Base-by-base conservation (phyloP, 768 basidiomycete species). In the Rhizopogon vulgaris region DNA sequence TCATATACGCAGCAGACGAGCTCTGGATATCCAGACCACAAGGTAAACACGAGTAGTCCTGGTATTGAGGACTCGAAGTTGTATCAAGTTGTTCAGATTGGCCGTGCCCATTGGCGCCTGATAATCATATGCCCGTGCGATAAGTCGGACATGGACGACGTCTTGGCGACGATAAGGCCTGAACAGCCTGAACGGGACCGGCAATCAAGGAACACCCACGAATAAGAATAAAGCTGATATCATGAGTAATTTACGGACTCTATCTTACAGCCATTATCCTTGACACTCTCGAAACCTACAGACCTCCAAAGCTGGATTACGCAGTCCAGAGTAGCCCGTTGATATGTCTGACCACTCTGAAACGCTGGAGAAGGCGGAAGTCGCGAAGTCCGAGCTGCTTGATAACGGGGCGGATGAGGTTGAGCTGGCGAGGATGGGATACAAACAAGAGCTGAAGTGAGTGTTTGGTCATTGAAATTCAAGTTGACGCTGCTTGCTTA, bases 361-460 rank as follows among this genome's bases (percentile, higher is more conserved):
- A 32, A 47, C 17, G 15, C 30, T 37, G 18, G 46, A 47, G 30
- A 47, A 47, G 30, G 46, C 24, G 15, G 36, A 47, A 18, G 10
- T 32, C 11, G 46, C 30, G 10, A 49, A 24, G 27, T 12, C 28
- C 40, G 28, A 43, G 32, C 14, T 45, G 12, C 3, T 12, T 18
- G 45, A 24, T 17, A 18, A 27, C 7, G 73, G 69, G 6, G 63
- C 67, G 25, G 84, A 86, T 60, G 84, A 85, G 66, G 76, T 70
- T 6, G 82, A 83, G 63, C 68, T 86, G 4, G 82, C 82, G 25
- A 69, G 82, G 52, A 82, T 86, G 82, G 84, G 84, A 15, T 85
- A 85, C 66, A 84, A 82, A 65, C 83, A 85, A 62, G 83, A 85
- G 61, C 67, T 86, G 42, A 79, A 73, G 80, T 84, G 56, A 47